These are phyloP conservation scores for Phytopythium delawarense DNA, from an alignment of 352 stramenopile species.

Conservation along the genomic window DNA sequence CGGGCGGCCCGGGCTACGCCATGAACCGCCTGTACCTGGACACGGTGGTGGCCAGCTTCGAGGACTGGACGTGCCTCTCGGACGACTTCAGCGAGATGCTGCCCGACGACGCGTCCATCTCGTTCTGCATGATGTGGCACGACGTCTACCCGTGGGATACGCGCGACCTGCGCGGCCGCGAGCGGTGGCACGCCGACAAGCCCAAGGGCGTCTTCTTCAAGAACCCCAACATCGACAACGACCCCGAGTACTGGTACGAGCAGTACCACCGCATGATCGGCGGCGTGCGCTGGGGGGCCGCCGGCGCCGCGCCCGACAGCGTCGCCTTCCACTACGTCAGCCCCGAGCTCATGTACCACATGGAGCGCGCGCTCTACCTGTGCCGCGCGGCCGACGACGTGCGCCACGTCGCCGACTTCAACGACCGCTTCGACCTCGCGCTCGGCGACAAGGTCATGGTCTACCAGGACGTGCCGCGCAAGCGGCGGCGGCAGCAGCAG, in stretches of 20 bases:
- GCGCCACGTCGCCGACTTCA: constrained; percentile 41
- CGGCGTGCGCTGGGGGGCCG: constrained; percentile 43
- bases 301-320: constrained; percentile 56
- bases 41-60: constrained; percentile 54
- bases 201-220: constrained; percentile 64
- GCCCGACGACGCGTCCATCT: constrained; percentile 74
- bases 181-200: constrained; percentile 76
- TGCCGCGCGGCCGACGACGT: constrained; percentile 55
- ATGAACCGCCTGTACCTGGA: constrained; percentile 79
- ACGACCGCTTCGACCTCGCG: constrained; percentile 44
- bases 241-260: constrained; percentile 59
- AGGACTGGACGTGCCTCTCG: constrained; percentile 56
- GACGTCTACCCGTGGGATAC: constrained; percentile 70
- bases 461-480: constrained; percentile 28
- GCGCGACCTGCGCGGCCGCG: constrained; percentile 54
- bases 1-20: constrained; percentile 63
- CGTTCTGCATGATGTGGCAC: constrained; percentile 87
- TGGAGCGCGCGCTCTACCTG: constrained; percentile 65
- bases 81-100: constrained; percentile 67
- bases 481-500: constrained; percentile 5
- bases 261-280: constrained; percentile 72
- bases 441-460: constrained; percentile 45
- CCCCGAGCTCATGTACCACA: constrained; percentile 71
- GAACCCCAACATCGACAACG: constrained; percentile 35
- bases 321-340: constrained; percentile 79